Evolutionary conservation across 495 filamentous ascomycete species (phyloP).

Genomic region (Mytilinidion resinicola): DNA sequence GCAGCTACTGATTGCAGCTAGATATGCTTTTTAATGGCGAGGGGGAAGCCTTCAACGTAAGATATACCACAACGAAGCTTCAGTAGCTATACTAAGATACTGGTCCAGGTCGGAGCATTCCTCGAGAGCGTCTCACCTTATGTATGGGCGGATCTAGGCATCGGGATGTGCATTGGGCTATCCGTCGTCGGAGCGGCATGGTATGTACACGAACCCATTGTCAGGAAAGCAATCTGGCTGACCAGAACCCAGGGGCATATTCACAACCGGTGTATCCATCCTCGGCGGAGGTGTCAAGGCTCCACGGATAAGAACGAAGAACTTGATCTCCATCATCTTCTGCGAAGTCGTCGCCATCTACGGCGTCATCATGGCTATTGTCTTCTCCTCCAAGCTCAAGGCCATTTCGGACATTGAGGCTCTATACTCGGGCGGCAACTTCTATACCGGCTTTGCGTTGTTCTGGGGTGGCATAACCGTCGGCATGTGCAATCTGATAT

Average conservation of each 20-base stretch:
- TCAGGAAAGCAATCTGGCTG: not conserved
- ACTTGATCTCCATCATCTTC: conserved; percentile 99
- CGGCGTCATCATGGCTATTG: conserved; percentile 98
- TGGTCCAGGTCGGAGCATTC: conserved; percentile 76
- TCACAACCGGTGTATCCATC: conserved; percentile 98
- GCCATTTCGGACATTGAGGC: conserved; percentile 42
- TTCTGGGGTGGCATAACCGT: conserved; percentile 96
- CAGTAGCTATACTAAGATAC: conserved; percentile 1
- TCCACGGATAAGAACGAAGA: conserved; percentile 96
- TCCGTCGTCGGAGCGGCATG: conserved; percentile 97
- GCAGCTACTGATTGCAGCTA: conserved; percentile 42
- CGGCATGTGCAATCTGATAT: conserved; percentile 89
- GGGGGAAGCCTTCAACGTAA: conserved; percentile 93
- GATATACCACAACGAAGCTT: conserved; percentile 26
- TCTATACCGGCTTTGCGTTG: conserved; percentile 92
- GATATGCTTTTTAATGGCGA: conserved; percentile 97
- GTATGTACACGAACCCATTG: conserved; percentile 47
- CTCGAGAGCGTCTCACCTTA: conserved; percentile 91
- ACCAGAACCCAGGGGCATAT: conserved; percentile 72
- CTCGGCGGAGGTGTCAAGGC: conserved; percentile 93
- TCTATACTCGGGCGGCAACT: conserved; percentile 60
- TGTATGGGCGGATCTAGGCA: conserved; percentile 85
- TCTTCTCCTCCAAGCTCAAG: conserved; percentile 84
- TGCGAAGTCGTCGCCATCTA: conserved; percentile 99
- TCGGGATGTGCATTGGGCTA: conserved; percentile 88